Evolutionary conservation across 2,329 filamentous ascomycete genomes (phyloP).

Genomic region (Spiromastix sp.): DNA sequence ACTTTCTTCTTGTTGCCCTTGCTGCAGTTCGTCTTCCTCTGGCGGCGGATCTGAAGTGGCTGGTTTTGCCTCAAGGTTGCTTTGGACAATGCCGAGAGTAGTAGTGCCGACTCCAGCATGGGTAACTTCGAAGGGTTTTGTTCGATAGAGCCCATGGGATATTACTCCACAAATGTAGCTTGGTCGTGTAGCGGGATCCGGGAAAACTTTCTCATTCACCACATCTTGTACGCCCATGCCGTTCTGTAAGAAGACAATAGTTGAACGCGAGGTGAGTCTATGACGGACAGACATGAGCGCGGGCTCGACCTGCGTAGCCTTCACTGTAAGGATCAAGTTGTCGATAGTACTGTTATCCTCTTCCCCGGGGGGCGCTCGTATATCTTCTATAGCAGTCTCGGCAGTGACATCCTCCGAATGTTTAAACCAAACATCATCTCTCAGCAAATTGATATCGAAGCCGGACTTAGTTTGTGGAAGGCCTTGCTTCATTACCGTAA

Average conservation of each 20-base stretch:
- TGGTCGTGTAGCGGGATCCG: constrained; percentile 54
- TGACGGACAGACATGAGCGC: constrained; percentile 57
- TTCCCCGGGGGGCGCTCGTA: no score
- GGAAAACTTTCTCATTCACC: constrained; percentile 61
- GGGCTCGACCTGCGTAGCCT: constrained; percentile 57
- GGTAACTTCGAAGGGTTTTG: constrained; percentile 41
- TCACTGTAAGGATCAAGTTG: constrained; percentile 70
- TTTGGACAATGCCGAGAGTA: constrained; percentile 40
- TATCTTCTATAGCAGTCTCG: background rate
- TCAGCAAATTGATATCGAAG: constrained; percentile 33
- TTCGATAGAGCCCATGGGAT: constrained; percentile 46
- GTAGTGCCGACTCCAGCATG: constrained; percentile 52
- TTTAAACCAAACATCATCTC: constrained; percentile 22
- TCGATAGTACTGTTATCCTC: constrained; percentile 45
- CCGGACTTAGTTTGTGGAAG: constrained; percentile 33
- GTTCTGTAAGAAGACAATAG: constrained; percentile 67
- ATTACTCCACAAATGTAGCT: constrained; percentile 64
- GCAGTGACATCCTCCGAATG: constrained; percentile 5
- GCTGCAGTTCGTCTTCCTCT: constrained; percentile 2
- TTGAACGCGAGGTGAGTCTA: constrained; percentile 57
- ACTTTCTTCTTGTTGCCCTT: background rate
- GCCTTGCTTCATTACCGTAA: constrained; percentile 29
- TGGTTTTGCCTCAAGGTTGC: constrained; percentile 8
- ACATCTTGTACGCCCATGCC: constrained; percentile 77
- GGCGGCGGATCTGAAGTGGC: constrained; percentile 10